Conservation (phyloP, 352 stramenopile species). For the Phytophthora syringae region DNA sequence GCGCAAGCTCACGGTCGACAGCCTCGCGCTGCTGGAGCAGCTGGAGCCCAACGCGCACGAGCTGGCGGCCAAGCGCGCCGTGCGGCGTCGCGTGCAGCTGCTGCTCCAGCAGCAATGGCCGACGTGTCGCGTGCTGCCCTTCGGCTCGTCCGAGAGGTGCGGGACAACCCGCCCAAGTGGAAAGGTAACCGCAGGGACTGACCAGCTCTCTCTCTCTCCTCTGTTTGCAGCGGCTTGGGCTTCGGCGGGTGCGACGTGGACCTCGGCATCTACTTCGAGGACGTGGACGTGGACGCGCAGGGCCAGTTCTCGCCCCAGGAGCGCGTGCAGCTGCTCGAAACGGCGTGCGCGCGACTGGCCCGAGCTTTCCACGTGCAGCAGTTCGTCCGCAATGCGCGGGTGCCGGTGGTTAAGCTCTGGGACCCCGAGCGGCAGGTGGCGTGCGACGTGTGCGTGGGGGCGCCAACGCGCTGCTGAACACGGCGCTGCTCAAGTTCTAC, state of each 20-base stretch:
- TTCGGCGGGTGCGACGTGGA: conserved; percentile 85
- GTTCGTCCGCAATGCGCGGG: conserved; percentile 77
- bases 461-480: conserved; percentile 81
- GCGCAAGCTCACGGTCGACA: conserved; percentile 83
- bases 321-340: conserved; percentile 61
- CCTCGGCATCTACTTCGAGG: conserved; percentile 84
- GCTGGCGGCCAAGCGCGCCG: conserved; percentile 51
- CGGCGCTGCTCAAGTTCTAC: conserved; percentile 79
- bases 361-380: conserved; percentile 64
- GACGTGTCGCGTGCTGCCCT: conserved; percentile 63
- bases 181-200: too few relatives aligned
- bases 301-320: conserved; percentile 64
- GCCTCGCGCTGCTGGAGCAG: conserved; percentile 78
- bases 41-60: conserved; percentile 77
- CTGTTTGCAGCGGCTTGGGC: conserved; percentile 66
- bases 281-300: conserved; percentile 66
- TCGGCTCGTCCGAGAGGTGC: conserved; percentile 84
- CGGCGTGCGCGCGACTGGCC: conserved; percentile 48
- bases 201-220: too few relatives aligned
- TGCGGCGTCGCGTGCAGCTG: conserved; percentile 60
- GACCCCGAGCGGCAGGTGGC: conserved; percentile 62
- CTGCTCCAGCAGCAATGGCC: conserved; percentile 64
- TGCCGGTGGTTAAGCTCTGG: conserved; percentile 85
- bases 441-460: conserved; percentile 81
- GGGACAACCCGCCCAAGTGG: too few relatives aligned